Percentiles rank a stretch among this genome's conserved stretches.
phyloP scores from a whole-genome alignment of 225 moss, liverwort and hornwort genomes.

The Polytrichum commune region DNA sequence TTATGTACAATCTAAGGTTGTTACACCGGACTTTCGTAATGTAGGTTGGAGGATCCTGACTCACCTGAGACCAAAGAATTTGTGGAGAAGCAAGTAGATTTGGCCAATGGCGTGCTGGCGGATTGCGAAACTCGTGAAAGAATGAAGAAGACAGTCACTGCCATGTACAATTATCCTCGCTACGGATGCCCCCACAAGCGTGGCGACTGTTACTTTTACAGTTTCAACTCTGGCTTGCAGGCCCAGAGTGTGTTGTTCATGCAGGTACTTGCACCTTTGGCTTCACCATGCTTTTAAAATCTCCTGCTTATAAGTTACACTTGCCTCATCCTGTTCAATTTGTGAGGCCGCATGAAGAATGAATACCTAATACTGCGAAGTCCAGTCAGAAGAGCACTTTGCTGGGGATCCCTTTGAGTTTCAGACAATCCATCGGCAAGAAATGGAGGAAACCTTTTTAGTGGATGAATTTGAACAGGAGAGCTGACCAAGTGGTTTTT shows the following conservation, averaged over 20 bases:
- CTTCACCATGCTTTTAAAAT: too few relatives aligned
- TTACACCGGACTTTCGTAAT: not conserved
- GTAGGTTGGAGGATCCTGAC: conserved; percentile 89
- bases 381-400: not conserved
- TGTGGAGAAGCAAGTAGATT: conserved; percentile 55
- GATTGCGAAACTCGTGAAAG: conserved; percentile 48
- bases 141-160: conserved; percentile 68
- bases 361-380: not conserved
- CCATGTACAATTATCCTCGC: conserved; percentile 72
- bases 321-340: too few relatives aligned
- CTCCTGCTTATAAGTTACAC: too few relatives aligned
- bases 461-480: too few relatives aligned
- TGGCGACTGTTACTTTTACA: conserved; percentile 66
- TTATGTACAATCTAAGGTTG: too few relatives aligned
- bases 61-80: conserved; percentile 68
- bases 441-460: too few relatives aligned
- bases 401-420: not conserved
- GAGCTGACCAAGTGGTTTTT: too few relatives aligned
- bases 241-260: conserved; percentile 80
- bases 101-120: conserved; percentile 59
- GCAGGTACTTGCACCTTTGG: conserved; percentile 48
- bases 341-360: too few relatives aligned
- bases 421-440: too few relatives aligned
- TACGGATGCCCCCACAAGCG: conserved; percentile 79
- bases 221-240: conserved; percentile 76